Conservation (phyloP, 768 basidiomycete genomes). For the Lanmaoa rubissima region DNA sequence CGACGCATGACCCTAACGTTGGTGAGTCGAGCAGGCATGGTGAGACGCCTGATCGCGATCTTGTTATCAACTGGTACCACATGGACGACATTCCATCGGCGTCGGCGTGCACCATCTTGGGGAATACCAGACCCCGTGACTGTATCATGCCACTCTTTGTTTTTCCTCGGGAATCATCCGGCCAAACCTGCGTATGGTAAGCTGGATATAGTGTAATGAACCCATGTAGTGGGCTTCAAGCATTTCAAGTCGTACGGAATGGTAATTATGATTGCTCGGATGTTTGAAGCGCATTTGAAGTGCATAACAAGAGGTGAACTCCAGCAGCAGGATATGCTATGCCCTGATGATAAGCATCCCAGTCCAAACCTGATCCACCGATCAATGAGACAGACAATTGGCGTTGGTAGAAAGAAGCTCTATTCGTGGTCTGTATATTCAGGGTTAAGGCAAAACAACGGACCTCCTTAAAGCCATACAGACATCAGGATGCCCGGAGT, state of each 20-base stretch:
- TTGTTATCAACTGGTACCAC: background rate
- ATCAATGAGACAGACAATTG: background rate
- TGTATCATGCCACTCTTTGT: background rate
- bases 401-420: background rate
- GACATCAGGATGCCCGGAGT: slow-evolving; percentile 22
- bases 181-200: background rate
- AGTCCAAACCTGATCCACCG: background rate
- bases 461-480: slow-evolving; percentile 24
- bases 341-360: background rate
- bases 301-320: background rate
- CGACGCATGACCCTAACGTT: background rate
- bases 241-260: background rate
- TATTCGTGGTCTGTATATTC: background rate
- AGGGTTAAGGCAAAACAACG: slow-evolving; percentile 21
- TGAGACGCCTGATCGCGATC: too few species aligned
- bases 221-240: background rate
- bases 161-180: background rate
- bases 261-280: too few species aligned
- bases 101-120: background rate
- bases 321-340: background rate
- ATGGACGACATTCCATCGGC: background rate
- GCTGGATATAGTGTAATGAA: background rate
- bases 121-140: background rate
- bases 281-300: background rate
- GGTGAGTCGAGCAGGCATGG: background rate